Evolutionary conservation across 1,139 yeast species (phyloP), one percentile per base, ranked within the genome.

Genomic region (Suhomyces bribrorum): DNA sequence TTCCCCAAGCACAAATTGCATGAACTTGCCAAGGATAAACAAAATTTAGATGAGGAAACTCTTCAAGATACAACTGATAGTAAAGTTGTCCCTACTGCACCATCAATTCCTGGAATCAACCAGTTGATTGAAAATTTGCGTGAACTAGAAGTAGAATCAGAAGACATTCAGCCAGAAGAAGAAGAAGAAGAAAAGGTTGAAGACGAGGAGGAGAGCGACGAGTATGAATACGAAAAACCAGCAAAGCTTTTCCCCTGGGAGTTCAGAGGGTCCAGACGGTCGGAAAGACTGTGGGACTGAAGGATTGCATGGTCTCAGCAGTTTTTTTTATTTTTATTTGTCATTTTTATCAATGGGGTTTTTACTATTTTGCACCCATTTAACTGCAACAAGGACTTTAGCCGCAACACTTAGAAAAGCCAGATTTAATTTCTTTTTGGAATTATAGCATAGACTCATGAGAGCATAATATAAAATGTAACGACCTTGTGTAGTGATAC

Each of bases 231-330:
- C 9, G 42, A 38, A 17, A 24, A 27, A 2, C 44, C 51, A 14
- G 55, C 57, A 7, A 59, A 56, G 38, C 40, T 68, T 14, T 68
- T 68, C 45, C 74, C 74, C 0, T 68, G 74, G 74, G 73, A 67
- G 44, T 60, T 51, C 39, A 53, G 53, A 36, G 46, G 47, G 5
- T 24, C 38, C 18, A 29, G 29, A 5, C 40, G 38, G 11, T 55
- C 70, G 3, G 69, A 62, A 40, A 46, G 73, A 38, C 54, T 54
- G 4, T 66, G 64, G 52, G 64, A 62, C 26, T 53, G 43, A 33
- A 16, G 3, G 15, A 22, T 11, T n/a, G 5, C n/a, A n/a, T n/a
- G n/a, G n/a, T n/a, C n/a, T n/a, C n/a, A n/a, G n/a, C n/a, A n/a
- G n/a, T n/a, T n/a, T n/a, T n/a, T n/a, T n/a, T n/a, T n/a, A n/a